Percentiles rank a stretch among this genome's conserved stretches.
Conservation (phyloP, 2,329 filamentous ascomycete genomes). For the Hansfordia pulvinata region DNA sequence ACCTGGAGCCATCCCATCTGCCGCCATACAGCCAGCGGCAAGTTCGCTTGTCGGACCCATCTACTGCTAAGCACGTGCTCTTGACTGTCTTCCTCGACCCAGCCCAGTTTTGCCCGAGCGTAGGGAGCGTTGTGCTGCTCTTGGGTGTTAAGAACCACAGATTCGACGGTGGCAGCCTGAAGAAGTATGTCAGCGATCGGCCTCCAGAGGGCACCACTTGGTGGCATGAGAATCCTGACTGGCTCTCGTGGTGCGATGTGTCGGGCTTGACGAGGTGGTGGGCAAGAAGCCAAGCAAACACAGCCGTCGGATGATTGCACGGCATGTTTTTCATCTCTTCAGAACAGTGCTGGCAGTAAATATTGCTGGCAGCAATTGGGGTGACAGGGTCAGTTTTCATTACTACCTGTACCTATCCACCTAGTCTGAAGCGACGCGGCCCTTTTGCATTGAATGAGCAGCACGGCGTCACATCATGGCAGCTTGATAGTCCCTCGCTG, state of each 20-base stretch:
- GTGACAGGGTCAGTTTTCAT: too few species aligned
- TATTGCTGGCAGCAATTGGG: too few species aligned
- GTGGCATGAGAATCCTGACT: slow-evolving; percentile 36
- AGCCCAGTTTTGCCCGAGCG: slow-evolving; percentile 27
- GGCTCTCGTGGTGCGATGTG: slow-evolving; percentile 36
- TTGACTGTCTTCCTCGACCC: slow-evolving; percentile 41
- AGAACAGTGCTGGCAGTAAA: too few species aligned
- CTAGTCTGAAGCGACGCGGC: too few species aligned
- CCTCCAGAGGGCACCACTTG: slow-evolving; percentile 16
- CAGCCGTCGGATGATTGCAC: too few species aligned
- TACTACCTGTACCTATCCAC: too few species aligned
- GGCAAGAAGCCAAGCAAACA: too few species aligned
- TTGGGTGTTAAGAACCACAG: slow-evolving; percentile 43
- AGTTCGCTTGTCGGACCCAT: slow-evolving; percentile 35
- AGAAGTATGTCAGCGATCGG: slow-evolving; percentile 26
- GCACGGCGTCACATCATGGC: too few species aligned
- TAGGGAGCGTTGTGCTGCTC: slow-evolving; percentile 36
- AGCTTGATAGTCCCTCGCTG: too few species aligned
- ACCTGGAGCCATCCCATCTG: slow-evolving; percentile 32
- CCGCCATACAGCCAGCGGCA: slow-evolving; percentile 37
- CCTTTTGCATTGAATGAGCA: too few species aligned
- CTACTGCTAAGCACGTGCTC: slow-evolving; percentile 35
- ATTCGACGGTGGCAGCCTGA: slow-evolving; percentile 31
- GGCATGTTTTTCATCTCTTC: too few species aligned
- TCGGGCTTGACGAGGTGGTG: slow-evolving; percentile 31